Evolutionary conservation across 164 flowering plant species (phyloP).

Genomic region (Aristolochia fimbriata): DNA sequence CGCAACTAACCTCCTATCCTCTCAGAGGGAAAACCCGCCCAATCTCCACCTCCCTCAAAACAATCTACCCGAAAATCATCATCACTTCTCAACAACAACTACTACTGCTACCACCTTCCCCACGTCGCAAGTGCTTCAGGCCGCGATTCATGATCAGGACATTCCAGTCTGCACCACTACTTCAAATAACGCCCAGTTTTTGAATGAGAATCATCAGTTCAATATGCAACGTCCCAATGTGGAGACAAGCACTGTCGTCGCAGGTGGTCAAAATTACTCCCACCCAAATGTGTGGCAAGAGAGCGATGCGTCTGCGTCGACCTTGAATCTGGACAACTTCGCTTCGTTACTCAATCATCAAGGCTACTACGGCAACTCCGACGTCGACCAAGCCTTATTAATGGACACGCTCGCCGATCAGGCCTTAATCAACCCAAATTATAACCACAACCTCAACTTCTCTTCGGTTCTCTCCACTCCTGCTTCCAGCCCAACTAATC

Average conservation of each 20-base stretch:
- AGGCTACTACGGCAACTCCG: conserved; percentile 10
- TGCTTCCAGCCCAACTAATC: conserved; percentile 48
- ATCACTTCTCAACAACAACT: conserved; percentile 6
- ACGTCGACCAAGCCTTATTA: conserved; percentile 15
- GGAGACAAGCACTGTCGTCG: too few relatives aligned
- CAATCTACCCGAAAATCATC: conserved; percentile 13
- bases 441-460: conserved; percentile 19
- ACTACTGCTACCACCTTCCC: background rate
- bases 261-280: too few relatives aligned
- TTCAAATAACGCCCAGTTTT: conserved; percentile 14
- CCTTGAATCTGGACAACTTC: conserved; percentile 10
- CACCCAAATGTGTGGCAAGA: conserved; percentile 28
- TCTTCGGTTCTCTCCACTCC: conserved; percentile 45
- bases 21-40: conserved; percentile 23
- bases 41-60: conserved; percentile 20
- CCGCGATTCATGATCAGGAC: conserved; percentile 20
- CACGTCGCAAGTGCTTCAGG: conserved; percentile 16
- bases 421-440: conserved; percentile 15
- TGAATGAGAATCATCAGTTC: conserved; percentile 24
- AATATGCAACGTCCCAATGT: conserved; percentile 25
- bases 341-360: conserved; percentile 10
- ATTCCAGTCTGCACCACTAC: conserved; percentile 21
- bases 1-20: conserved; percentile 35
- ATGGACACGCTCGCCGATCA: conserved; percentile 16
- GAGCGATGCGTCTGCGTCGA: conserved; percentile 3